Evolutionary conservation across 208 protist genomes (phyloP), one percentile per base, ranked within the genome.

Genomic region (Phytomonas francai): DNA sequence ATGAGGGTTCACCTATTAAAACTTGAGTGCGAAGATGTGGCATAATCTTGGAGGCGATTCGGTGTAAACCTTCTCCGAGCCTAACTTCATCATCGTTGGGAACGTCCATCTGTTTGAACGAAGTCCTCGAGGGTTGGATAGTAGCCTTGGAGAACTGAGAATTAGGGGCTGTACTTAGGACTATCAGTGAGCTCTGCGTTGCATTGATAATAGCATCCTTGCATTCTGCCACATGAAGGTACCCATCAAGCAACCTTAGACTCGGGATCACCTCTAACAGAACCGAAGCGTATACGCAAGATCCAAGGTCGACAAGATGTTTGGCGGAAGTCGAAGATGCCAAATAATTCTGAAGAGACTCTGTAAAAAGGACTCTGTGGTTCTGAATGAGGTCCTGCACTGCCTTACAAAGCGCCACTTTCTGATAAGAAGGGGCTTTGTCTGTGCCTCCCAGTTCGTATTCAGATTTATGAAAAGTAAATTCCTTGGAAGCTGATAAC

Each of bases 201-300:
- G 51, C 66, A 12, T 32, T 33, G 16, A 54, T 42, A 11, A 54
- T 27, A 29, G 66, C 56, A 4, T 61, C 57, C 4, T 30, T 42
- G 33, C 57, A 56, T 36, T 39, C 30, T 54, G 8, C 8, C 19
- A 49, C 63, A 42, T 57, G n/a, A 16, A 81, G 31, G 29, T 28
- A 64, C 22, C 42, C 78, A 60, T 86, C 80, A 3, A 82, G 7
- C 7, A 73, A 34, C 14, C 16, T 29, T 34, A 86, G 58, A 7
- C 68, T 61, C 27, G 79, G 84, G 36, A 83, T 65, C 1, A 87
- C 72, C 34, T 79, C 75, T 9, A 72, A 71, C 11, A 89, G n/a
- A 29, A 87, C 70, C 16, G 79, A 49, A 2, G 76, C 25, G n/a
- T 62, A 62, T 36, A n/a, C 19, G 27, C 58, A 62, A 0, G 31